phyloP scores from a whole-genome alignment of 2,329 filamentous ascomycete species.

The Pseudogymnoascus sp. region DNA sequence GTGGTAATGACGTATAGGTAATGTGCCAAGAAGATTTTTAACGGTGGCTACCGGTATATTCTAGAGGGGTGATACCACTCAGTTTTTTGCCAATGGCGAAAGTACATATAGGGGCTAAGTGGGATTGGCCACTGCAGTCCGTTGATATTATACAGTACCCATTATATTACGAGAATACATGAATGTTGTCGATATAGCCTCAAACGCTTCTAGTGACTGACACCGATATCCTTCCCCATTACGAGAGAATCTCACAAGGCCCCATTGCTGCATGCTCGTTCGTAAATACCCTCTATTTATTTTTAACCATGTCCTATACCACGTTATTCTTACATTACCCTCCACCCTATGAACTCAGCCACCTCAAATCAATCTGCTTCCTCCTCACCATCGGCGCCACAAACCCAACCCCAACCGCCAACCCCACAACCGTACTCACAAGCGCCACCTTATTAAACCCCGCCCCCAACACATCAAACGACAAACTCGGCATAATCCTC shows the following conservation, averaged over 20 bases:
- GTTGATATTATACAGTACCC: slow-evolving; percentile 7
- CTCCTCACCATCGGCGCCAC: slow-evolving; percentile 76
- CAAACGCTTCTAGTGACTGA: background rate
- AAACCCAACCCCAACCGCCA: slow-evolving; percentile 66
- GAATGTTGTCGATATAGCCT: background rate
- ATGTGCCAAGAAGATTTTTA: background rate
- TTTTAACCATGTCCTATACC: slow-evolving; percentile 1
- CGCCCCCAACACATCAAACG: slow-evolving; percentile 88
- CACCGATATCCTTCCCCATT: background rate
- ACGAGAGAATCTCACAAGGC: background rate
- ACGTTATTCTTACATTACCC: background rate
- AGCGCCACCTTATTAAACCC: slow-evolving; percentile 88
- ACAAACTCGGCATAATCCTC: slow-evolving; percentile 73
- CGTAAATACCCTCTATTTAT: slow-evolving; percentile 6
- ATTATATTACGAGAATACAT: background rate
- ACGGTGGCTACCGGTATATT: background rate
- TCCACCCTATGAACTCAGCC: slow-evolving; percentile 33
- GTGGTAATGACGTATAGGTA: background rate
- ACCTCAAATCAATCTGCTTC: slow-evolving; percentile 60
- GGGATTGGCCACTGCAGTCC: background rate
- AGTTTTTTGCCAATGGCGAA: background rate
- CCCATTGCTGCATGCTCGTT: background rate
- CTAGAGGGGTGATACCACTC: background rate
- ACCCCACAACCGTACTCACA: slow-evolving; percentile 70
- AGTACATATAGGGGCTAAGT: slow-evolving; percentile 1